Evolutionary conservation across 805 yeast species (phyloP), one percentile per base, ranked within the genome.

Genomic region (Tetrapisispora pingtungensis): DNA sequence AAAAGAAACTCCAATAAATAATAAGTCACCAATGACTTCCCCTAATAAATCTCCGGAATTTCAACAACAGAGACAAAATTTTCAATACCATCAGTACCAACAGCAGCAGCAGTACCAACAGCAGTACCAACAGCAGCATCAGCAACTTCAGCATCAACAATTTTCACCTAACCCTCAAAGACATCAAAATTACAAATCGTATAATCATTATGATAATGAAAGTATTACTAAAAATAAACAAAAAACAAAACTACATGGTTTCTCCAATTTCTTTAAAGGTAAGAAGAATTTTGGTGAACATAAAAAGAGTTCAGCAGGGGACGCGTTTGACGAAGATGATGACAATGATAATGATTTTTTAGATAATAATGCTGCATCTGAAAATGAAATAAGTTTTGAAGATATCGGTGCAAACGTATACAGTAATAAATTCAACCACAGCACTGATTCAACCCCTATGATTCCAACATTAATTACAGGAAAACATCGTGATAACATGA

Each of bases 371-470:
- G 46, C 54, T 4, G 63, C 66, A 17, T 69, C 66, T 2, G 59
- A 61, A 22, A 20, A n/a, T 27, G 40, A 37, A 12, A 64, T 81
- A 49, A 74, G 86, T 0, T 80, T 81, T 49, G 77, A 75, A 49
- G 89, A 84, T 54, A 66, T 84, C 10, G 66, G 78, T 20, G 80
- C 80, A 40, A 63, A 80, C 1, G 67, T 81, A 41, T 85, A 80
- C 50, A 71, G 84, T 5, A 65, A 62, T 30, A 59, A 58, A 28
- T 81, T 81, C 56, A 81, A 81, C 3, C 47, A 53, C 26, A 66
- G 72, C 17, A 66, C 70, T 41, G 86, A 81, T 49, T 72, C 89
- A 0, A 72, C 86, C 0, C 89, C 93, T 8, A 77, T 81, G 49
- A 83, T 84, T 33, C 94, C 94, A 7, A 82, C 87, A 0, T 44